Conservation (phyloP, 805 yeast species). For the Phaffomyces antillensis region DNA sequence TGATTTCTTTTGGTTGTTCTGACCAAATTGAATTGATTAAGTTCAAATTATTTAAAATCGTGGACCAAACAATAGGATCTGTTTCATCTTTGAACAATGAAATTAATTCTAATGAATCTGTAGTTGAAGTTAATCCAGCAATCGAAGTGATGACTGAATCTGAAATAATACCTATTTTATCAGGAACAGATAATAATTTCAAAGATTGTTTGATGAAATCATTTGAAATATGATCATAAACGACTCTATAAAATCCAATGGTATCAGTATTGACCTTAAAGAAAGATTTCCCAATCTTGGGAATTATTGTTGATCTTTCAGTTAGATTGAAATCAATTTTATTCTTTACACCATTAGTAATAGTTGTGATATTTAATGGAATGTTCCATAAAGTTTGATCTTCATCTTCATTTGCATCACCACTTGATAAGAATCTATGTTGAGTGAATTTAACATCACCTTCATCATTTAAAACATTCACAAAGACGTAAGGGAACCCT, state of each 20-base stretch:
- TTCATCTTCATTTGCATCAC: constrained; percentile 67
- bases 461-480: constrained; percentile 39
- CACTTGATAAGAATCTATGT: constrained; percentile 65
- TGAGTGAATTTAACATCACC: constrained; percentile 52
- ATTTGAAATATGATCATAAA: constrained; percentile 60
- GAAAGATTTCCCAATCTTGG: constrained; percentile 39
- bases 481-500: constrained; percentile 70
- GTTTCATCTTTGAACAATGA: constrained; percentile 50
- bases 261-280: constrained; percentile 67
- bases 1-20: constrained; percentile 41
- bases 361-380: constrained; percentile 37
- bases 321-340: constrained; percentile 53
- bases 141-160: constrained; percentile 63
- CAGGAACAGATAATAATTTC: constrained; percentile 56
- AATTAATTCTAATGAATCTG: constrained; percentile 50
- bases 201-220: constrained; percentile 50
- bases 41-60: constrained; percentile 40
- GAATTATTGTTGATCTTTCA: constrained; percentile 35
- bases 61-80: constrained; percentile 61
- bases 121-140: constrained; percentile 60
- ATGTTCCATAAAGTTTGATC: constrained; percentile 61
- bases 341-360: constrained; percentile 36
- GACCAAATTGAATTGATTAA: constrained; percentile 44
- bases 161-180: constrained; percentile 68
- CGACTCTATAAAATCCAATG: constrained; percentile 70